phyloP scores from a whole-genome alignment of 805 yeast species.

The Pichia ethanolica region DNA sequence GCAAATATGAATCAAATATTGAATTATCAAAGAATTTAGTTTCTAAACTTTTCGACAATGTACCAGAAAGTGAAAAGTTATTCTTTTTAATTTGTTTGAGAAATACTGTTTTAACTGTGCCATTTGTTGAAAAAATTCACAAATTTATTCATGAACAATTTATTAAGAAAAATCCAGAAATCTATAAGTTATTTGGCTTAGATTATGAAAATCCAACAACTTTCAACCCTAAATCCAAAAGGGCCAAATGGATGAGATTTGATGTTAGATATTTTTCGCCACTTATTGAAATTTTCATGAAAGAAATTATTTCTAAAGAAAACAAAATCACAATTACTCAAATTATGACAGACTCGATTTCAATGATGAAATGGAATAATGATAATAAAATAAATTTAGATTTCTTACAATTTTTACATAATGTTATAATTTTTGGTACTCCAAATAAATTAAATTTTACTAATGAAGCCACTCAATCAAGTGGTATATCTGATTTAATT shows the following conservation, averaged over 20 bases:
- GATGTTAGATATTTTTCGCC: slow-evolving; percentile 5
- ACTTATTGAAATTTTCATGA: slow-evolving; percentile 2
- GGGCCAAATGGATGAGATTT: slow-evolving; percentile 5
- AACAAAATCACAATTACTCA: background rate
- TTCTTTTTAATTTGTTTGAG: background rate
- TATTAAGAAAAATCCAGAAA: background rate
- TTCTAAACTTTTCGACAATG: background rate
- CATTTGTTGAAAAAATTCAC: slow-evolving; percentile 1
- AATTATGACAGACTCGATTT: slow-evolving; percentile 3
- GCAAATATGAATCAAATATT: background rate
- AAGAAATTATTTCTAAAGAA: background rate
- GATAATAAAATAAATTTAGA: background rate
- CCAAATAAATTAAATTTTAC: background rate
- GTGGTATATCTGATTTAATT: background rate
- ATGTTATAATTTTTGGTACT: background rate
- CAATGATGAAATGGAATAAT: background rate
- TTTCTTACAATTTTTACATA: background rate
- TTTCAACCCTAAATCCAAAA: background rate
- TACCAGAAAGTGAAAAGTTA: background rate
- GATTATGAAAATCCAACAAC: background rate
- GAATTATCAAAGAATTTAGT: background rate
- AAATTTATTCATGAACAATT: background rate
- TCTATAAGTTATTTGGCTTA: slow-evolving; percentile 1
- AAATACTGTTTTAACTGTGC: background rate
- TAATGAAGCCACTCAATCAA: background rate